Evolutionary conservation across 768 basidiomycete genomes (phyloP).

Genomic region (Hortiboletus flavorubellus): DNA sequence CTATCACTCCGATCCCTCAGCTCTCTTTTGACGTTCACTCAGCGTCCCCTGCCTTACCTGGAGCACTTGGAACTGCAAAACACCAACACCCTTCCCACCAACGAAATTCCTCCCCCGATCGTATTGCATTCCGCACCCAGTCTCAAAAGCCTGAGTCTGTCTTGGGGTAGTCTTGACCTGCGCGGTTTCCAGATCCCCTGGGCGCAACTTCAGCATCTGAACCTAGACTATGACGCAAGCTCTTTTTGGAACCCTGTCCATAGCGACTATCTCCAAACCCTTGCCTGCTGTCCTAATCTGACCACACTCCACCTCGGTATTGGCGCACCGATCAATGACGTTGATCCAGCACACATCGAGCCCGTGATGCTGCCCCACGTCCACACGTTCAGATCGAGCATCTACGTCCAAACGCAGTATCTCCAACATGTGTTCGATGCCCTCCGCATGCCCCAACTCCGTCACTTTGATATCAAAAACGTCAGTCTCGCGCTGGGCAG

Average conservation of each 20-base stretch:
- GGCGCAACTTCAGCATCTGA: slow-evolving; percentile 26
- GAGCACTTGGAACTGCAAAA: slow-evolving; percentile 27
- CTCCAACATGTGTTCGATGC: slow-evolving; percentile 25
- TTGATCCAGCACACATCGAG: slow-evolving; percentile 7
- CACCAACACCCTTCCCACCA: slow-evolving; percentile 23
- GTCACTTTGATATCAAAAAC: slow-evolving; percentile 27
- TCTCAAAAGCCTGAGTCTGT: slow-evolving; percentile 27
- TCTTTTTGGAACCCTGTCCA: slow-evolving; percentile 29
- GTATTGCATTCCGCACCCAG: slow-evolving; percentile 24
- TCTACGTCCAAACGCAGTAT: slow-evolving; percentile 29
- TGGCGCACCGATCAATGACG: slow-evolving; percentile 16
- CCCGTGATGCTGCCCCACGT: slow-evolving; percentile 28
- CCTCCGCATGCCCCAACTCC: slow-evolving; percentile 23
- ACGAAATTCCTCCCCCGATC: slow-evolving; percentile 24
- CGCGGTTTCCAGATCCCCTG: slow-evolving; percentile 26
- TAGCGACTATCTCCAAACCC: slow-evolving; percentile 25
- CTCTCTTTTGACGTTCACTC: slow-evolving; percentile 28
- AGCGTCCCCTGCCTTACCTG: slow-evolving; percentile 22
- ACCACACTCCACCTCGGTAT: slow-evolving; percentile 27
- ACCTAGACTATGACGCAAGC: slow-evolving; percentile 28
- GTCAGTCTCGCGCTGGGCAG: slow-evolving; percentile 29
- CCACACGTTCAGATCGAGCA: slow-evolving; percentile 25
- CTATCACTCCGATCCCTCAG: slow-evolving; percentile 26
- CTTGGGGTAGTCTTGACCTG: slow-evolving; percentile 30
- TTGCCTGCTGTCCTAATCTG: slow-evolving; percentile 26